Base-by-base conservation (phyloP, 345 rosid genomes). In the Cochlearia excelsa region DNA sequence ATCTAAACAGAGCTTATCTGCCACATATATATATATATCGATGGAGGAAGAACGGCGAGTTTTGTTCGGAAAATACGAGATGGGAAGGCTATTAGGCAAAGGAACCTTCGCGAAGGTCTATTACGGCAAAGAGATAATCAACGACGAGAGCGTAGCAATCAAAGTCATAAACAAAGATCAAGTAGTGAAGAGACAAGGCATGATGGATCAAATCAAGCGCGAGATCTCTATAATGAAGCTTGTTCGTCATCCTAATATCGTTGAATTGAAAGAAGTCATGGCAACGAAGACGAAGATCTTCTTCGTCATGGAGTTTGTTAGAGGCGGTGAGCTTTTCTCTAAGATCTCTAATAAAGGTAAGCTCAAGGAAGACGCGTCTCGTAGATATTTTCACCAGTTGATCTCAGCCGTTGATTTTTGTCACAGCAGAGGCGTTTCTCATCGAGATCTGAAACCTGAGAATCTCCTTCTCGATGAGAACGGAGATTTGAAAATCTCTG, bases 101-200 rank as follows among this genome's bases (percentile, higher is more conserved):
- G 97, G 97, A 1, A 85, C 91, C 40, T 87, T 87, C 72, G 96
- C 96, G 0, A 90, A 90, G 51, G 97, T 90, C 1, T 83, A 82
- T 30, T 66, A 81, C 40, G 94, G 84, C 5, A 81, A 78, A 30
- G 61, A 78, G 2, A 47, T 84, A 4, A 60, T 46, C 4, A 46
- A 67, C 2, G 80, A 76, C 0, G 84, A 79, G 8, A 56, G 67
- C 48, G 94, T 85, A 5, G 97, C 96, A 0, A 75, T 90, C 30
- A 87, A 90, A 63, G 71, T 87, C 30, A 76, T 90, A 46, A 73
- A 71, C 69, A 90, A 90, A 44, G 78, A 81, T 4, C 81, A 60
- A 0, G 82, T 80, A 6, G 1, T 65, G 23, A 81, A 75, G 28
- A 70, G 54, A 35, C 75, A 75, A 6, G 78, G 82, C 0, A 74